Evolutionary conservation across 179 eudicot genomes (phyloP), one percentile per base, ranked within the genome.

Genomic region (Spinacia oleracea): DNA sequence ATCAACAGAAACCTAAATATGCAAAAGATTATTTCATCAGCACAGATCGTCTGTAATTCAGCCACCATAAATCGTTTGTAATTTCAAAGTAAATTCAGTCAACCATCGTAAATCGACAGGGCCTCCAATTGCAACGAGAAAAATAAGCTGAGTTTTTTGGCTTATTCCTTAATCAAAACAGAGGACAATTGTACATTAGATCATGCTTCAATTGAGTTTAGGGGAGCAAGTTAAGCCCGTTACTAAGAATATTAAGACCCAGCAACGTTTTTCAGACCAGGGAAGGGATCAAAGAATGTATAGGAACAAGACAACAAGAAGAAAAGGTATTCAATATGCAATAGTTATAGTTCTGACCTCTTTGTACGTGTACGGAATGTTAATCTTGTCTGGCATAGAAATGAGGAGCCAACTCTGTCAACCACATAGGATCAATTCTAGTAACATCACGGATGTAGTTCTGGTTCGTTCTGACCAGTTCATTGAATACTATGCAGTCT

Each of bases 401-500:
- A 71, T 84, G 84, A 77, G 99, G 92, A 80, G 97, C 99, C 82
- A 96, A 86, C 89, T 96, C 99, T 31, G 92, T 87, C 77, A 96
- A 84, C 99, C 99, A 96, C 84, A 89, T 78, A 65, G 91, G 93
- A 76, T 96, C 99, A 64, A 96, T 89, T 76, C 90, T 88, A 20
- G 96, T 86, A 51, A 94, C 85, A 42, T 90, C 89, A 29, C 94
- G 94, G 64, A 96, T 83, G 81, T 91, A 96, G 74, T 85, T 89
- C 75, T 92, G 86, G 77, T 78, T 94, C 38, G 98, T 96, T 79
- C 82, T 82, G 77, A 92, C 86, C 75, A 96, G 77, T 78, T 96
- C 92, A 64, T 94, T 82, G 68, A 88, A 96, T 59, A 96, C 86
- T 74, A 96, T 72, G 81, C 97, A 96, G 70, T 94, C 98, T 51